Evolutionary conservation across 805 yeast genomes (phyloP), one percentile per base, ranked within the genome.

Genomic region (Metschnikowia noctiluminum): DNA sequence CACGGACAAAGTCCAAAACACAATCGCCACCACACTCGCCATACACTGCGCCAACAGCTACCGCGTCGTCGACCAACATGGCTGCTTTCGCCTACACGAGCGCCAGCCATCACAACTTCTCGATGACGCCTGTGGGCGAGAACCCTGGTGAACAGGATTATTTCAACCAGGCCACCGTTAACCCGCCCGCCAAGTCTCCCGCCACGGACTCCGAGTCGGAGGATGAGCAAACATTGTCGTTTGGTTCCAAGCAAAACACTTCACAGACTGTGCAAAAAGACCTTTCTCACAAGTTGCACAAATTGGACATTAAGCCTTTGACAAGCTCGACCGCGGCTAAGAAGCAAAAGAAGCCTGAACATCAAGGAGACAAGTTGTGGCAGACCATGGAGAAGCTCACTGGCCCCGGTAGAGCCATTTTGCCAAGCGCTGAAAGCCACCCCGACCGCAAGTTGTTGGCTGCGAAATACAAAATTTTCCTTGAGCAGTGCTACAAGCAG

Each of bases 401-500:
- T 1, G 92, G 96, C 7, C 81, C 85, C 21, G 98, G 97, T 40
- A 77, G 77, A 56, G 89, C 84, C 11, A 86, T 94, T 36, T 67
- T 73, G 54, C 98, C 99, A 3, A 68, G 81, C 26, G 65, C 78
- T 4, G 69, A 62, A 14, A 68, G 69, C 39, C 78, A 80, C 50
- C 81, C 87, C 0, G 96, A 89, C 66, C 76, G 89, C 59, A 73
- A 75, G 57, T 74, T 94, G 51, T 76, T 94, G 64, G 71, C 79
- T 51, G 86, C 85, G 36, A 94, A 94, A 69, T 94, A 89, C 74
- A 79, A 82, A 67, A 80, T 92, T 39, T 90, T 89, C 77, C 72
- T 89, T 48, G 97, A 92, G 62, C 94, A 89, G 80, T 89, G 95
- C 40, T 80, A 74, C 57, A 78, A 85, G 28, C 98, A 94, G 69